These are phyloP conservation scores for Ophiosphaerella herpotricha DNA, from an alignment of 2,329 filamentous ascomycete species.

Conservation along the genomic window DNA sequence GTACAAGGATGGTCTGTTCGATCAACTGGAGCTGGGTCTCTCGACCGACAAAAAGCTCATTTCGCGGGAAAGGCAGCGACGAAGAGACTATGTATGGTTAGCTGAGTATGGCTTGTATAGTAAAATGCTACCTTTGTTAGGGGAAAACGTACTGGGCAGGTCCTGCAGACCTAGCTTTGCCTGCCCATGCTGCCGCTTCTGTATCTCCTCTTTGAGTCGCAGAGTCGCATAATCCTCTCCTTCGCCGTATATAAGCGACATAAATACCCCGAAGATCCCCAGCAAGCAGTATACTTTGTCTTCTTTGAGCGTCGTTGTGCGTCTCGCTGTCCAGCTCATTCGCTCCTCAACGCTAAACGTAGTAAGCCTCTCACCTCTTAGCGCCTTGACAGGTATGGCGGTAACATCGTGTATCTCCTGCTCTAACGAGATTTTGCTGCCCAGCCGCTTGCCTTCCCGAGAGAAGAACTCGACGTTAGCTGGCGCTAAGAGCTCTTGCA, in stretches of 20 bases:
- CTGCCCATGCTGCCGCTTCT: conserved; percentile 12
- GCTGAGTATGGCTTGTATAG: too few species aligned
- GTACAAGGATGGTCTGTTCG: conserved; percentile 7
- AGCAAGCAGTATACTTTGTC: conserved; percentile 30
- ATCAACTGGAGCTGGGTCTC: conserved; percentile 13
- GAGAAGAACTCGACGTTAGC: conserved; percentile 21
- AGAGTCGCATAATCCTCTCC: conserved; percentile 19
- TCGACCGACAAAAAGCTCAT: conserved; percentile 19
- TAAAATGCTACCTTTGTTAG: too few species aligned
- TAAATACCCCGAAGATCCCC: conserved; percentile 26
- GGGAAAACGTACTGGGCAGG: too few species aligned
- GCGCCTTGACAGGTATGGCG: conserved; percentile 8
- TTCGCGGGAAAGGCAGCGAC: conserved; percentile 15
- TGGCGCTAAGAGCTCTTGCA: conserved; percentile 20
- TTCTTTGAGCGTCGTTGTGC: conserved; percentile 26
- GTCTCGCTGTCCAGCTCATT: conserved; percentile 28
- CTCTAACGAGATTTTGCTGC: conserved; percentile 14
- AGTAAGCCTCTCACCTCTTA: background rate
- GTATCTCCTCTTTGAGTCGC: conserved; percentile 19
- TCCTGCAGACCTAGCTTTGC: background rate
- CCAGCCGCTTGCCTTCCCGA: conserved; percentile 10
- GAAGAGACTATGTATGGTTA: conserved; percentile 12
- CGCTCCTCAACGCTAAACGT: conserved; percentile 21
- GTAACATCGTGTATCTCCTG: conserved; percentile 15
- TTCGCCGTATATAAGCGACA: conserved; percentile 6